Evolutionary conservation across 768 basidiomycete species (phyloP), one percentile per base, ranked within the genome.

Genomic region (Xerocomus potaroensis): DNA sequence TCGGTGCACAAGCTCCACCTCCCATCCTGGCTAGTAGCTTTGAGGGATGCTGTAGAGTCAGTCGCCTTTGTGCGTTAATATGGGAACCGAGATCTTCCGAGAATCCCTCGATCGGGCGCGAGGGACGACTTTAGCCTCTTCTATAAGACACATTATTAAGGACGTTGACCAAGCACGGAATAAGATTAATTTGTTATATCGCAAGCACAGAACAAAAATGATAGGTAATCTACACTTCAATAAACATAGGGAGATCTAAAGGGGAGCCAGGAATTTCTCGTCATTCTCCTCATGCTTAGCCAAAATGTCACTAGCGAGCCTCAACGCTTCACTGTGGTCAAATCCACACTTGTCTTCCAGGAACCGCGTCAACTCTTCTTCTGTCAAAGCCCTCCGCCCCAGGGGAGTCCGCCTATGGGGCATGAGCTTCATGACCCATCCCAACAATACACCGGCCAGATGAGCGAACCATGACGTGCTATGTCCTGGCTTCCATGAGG

Each of bases 401-500:
- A 27, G 1, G 11, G 46, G 31, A 14, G n/a, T 27, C 22, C 39
- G 31, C 33, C n/a, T 49, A 23, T 34, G 44, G 24, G 37, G 46
- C 26, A n/a, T 58, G 26, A 50, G 9, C 35, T 43, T 43, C 5
- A 22, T 43, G 5, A 58, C 45, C 60, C 51, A 62, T 26, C n/a
- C 43, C 51, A 58, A 30, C 40, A 62, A 11, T 45, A 41, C 50
- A 6, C 56, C 44, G 1, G 62, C 59, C n/a, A 59, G 34, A 23
- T 58, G 45, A 23, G 53, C 15, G 10, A 62, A 62, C 61, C 61
- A 62, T 9, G 42, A 26, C 8, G 18, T n/a, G 8, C 24, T 42
- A 5, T 22, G 49, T 26, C 57, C 61, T 1, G 49, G 48, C 16
- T 52, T 43, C 61, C 62, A 64, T 8, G 62, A 61, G 2, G 18